These are phyloP conservation scores for Volvox reticuliferus DNA, from an alignment of 139 green algal species.

Conservation along the genomic window DNA sequence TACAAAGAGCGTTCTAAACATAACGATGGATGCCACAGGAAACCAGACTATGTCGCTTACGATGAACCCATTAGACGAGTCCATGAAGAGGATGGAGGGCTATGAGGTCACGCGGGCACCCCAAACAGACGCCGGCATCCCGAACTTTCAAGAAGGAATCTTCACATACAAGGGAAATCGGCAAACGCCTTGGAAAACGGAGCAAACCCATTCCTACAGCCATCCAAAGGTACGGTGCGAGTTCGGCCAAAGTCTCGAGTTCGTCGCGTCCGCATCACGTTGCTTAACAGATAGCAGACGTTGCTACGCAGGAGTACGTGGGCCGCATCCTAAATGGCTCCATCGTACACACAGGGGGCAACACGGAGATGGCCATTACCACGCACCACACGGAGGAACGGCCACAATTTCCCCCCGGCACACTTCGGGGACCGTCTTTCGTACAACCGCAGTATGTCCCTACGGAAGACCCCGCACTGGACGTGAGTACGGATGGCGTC, in stretches of 20 bases:
- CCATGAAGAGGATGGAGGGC: conserved; percentile 9
- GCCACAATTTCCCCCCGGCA: conserved; percentile 50
- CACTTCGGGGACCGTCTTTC: conserved; percentile 26
- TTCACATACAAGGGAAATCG: conserved; percentile 33
- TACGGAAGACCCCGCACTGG: conserved; percentile 41
- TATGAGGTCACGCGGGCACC: conserved; percentile 24
- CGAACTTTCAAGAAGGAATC: conserved; percentile 36
- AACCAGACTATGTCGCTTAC: background rate
- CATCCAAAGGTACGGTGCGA: conserved; percentile 14
- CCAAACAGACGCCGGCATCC: background rate
- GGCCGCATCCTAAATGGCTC: conserved; percentile 48
- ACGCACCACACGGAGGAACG: conserved; percentile 56
- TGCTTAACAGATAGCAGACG: no score
- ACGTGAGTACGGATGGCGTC: conserved; percentile 35
- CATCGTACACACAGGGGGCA: conserved; percentile 48
- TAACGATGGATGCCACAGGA: background rate
- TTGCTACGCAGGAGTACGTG: conserved; percentile 39
- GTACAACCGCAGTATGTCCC: conserved; percentile 46
- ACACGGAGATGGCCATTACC: conserved; percentile 43
- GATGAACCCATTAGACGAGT: conserved; percentile 13
- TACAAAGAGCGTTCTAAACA: no score
- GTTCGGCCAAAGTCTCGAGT: no score
- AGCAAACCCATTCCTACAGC: conserved; percentile 24
- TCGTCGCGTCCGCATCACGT: no score
- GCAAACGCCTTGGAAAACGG: conserved; percentile 12